Base-by-base conservation (phyloP, 2,329 filamentous ascomycete genomes). In the Venturia nashicola region DNA sequence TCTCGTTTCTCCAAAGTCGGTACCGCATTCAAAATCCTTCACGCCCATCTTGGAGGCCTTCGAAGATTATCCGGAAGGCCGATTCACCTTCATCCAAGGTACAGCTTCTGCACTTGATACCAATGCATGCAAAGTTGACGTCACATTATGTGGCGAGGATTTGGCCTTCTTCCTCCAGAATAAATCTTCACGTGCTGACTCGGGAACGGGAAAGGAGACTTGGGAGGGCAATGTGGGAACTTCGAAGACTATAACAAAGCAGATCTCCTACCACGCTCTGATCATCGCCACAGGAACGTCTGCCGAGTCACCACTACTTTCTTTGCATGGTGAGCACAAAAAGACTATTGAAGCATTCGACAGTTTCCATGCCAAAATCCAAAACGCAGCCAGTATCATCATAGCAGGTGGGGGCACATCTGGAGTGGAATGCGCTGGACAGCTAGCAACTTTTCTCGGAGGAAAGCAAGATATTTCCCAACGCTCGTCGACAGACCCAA, bases 11-110 rank as follows among this genome's bases (percentile, higher is more conserved):
- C 67, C 71, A 18, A 68, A 70, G n/a, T 66, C 73, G 32, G 69
- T 76, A 40, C 68, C 71, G 6, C 69, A 73, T 46, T 67, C 71
- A 5, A 72, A 72, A 40, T 66, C 71, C 11, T 77, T 77, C 67
- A 69, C 74, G 46, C 66, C 69, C n/a, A 71, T 76, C 63, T 66
- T 69, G 34, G 68, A 69, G 8, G 70, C 70, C 61, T 75, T 76
- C 61, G 65, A 70, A 34, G 68, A 71, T 1, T 75, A 76, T 65
- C 68, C 69, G 0, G 62, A 68, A 57, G 69, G 70, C n/a, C 70
- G 68, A 5, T 76, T 76, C 63, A 64, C 67, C 23, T 73, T 75
- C 66, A 68, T 76, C n/a, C 71, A 76, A 60, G 75, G 71, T n/a
- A 67, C 67, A 11, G 72, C 70, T 20, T 68, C 67, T 2, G 60